Percentiles rank a stretch among this genome's conserved stretches.
Evolutionary conservation across 2,329 filamentous ascomycete genomes (phyloP).

Genomic region (Botrytis elliptica): DNA sequence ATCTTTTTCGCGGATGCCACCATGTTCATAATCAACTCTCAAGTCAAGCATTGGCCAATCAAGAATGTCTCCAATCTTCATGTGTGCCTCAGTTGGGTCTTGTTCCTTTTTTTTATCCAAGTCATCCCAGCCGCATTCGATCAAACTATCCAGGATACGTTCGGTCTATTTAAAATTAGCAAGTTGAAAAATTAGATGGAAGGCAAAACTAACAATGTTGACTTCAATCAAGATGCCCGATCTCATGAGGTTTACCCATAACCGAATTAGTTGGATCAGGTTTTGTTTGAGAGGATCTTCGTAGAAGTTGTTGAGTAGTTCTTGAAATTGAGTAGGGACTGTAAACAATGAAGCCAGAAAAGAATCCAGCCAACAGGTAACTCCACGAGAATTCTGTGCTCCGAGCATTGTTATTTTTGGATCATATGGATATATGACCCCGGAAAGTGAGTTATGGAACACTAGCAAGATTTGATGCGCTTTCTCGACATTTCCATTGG

Average conservation of each 20-base stretch:
- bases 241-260: constrained; percentile 93
- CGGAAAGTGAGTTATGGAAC: constrained; percentile 77
- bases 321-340: constrained; percentile 81
- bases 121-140: constrained; percentile 85
- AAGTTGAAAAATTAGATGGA: background rate
- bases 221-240: constrained; percentile 80
- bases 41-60: constrained; percentile 83
- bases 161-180: constrained; percentile 58
- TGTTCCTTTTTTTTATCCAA: constrained; percentile 78
- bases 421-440: constrained; percentile 73
- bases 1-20: constrained; percentile 78
- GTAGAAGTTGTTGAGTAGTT: constrained; percentile 75
- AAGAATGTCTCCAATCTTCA: constrained; percentile 87
- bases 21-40: constrained; percentile 93
- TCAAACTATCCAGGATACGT: constrained; percentile 76
- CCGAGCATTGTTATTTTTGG: constrained; percentile 72
- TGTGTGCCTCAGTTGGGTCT: constrained; percentile 93
- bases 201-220: constrained; percentile 64
- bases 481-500: constrained; percentile 68
- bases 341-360: constrained; percentile 96
- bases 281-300: constrained; percentile 69
- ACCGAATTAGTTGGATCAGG: constrained; percentile 72
- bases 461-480: constrained; percentile 75
- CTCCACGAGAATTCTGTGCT: constrained; percentile 78
- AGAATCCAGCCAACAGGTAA: constrained; percentile 94